Percentiles rank a stretch among this genome's conserved stretches.
These are phyloP conservation scores for Sergeia podlipaevii DNA, from an alignment of 208 protist species.

Conservation along the genomic window DNA sequence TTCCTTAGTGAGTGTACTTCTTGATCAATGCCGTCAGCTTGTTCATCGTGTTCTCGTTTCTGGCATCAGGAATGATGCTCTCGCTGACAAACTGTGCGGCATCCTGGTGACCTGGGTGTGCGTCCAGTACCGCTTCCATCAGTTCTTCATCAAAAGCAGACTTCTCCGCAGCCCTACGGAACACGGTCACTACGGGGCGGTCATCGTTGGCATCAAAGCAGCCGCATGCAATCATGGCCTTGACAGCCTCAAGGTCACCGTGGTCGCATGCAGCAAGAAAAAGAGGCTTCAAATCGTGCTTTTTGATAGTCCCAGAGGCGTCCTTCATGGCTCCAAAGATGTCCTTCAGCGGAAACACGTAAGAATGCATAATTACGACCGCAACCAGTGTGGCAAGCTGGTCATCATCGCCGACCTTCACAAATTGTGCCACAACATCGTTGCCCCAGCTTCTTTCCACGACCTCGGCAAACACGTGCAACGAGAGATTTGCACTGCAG, in stretches of 20 bases:
- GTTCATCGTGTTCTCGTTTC: constrained; percentile 26
- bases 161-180: constrained; percentile 46
- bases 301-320: constrained; percentile 29
- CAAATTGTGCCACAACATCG: constrained; percentile 41
- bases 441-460: constrained; percentile 48
- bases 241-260: constrained; percentile 46
- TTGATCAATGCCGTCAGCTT: constrained; percentile 26
- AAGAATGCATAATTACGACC: constrained; percentile 48
- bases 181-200: constrained; percentile 49
- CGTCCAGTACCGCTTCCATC: constrained; percentile 36
- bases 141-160: constrained; percentile 38
- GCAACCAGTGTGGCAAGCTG: constrained; percentile 64
- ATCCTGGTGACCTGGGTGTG: constrained; percentile 35
- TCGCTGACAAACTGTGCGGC: constrained; percentile 36
- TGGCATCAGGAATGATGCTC: constrained; percentile 27
- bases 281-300: constrained; percentile 56
- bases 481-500: constrained; percentile 22
- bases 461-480: constrained; percentile 58
- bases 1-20: too few species aligned
- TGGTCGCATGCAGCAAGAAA: constrained; percentile 72
- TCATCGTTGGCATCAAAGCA: constrained; percentile 56
- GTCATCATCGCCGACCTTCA: constrained; percentile 50
- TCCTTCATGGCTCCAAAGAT: constrained; percentile 61
- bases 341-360: constrained; percentile 35
- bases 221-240: constrained; percentile 44